Base-by-base conservation (phyloP, 202 grass and related monocot genomes). In the Panicum hallii region DNA sequence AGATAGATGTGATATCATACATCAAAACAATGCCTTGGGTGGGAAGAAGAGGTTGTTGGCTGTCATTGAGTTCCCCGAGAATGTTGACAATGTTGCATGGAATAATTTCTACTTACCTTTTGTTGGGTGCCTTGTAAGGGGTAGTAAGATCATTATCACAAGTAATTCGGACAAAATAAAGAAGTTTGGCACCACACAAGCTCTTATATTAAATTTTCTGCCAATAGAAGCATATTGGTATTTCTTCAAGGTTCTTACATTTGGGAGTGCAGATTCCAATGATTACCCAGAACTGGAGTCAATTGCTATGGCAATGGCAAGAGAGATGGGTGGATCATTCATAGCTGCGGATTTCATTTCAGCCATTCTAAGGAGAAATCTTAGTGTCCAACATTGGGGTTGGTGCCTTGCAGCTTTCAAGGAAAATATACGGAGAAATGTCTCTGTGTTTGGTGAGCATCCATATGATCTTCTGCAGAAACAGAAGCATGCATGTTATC, bases 181-280 rank as follows among this genome's bases (percentile, higher is more conserved):
- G 28, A 32, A 46, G 11, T 72, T 72, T 72, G 69, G 69, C 6
- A 72, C 45, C 43, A 52, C 69, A 5, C 20, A 72, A 7, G 5
- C 45, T 28, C 69, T 44, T 60, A 4, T 15, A 28, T 2, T 81
- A 10, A 68, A 70, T 26, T 57, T 43, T 26, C 49, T 81, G 5
- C 63, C 64, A 14, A 19, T 11, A 43, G 78, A 80, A 9, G 75
- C 54, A 0, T 63, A 15, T 34, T 63, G 61, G 61, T 63, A 63
- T 30, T 63, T 40, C 32, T 66, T 66, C 63, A 66, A 66, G 63
- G 34, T 66, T 66, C 63, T 66, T 17, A 66, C 63, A 3, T 66
- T 66, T 1, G 34, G 63, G 16, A 66, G 32, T 40, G 63, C 63
- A 9, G 7, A 66, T 66, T 19, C 34, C 34, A 66, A 3, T 19